Base-by-base conservation (phyloP, 1,284 basidiomycete species). In the Cutaneotrichosporon cavernicola region DNA sequence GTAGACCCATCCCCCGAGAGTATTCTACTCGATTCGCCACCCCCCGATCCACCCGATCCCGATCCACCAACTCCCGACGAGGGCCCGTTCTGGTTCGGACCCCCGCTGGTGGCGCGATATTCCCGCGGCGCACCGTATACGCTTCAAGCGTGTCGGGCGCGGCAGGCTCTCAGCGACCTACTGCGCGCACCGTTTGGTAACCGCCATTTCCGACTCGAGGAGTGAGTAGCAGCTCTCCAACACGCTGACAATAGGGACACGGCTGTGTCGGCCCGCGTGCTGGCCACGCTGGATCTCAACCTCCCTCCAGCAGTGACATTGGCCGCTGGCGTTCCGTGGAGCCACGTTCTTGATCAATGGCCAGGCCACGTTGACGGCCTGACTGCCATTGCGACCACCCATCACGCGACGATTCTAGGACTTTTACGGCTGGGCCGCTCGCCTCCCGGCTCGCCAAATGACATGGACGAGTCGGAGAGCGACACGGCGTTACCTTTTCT, bases 21-120 rank as follows among this genome's bases (percentile, higher is more conserved):
- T 7, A 40, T 34, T 22, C 30, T 52, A 1, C 36, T 46, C 43
- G 43, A n/a, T 18, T 46, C 43, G 43, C 43, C 43, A 8, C 43
- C 43, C 7, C 43, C 43, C 43, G 43, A 46, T 18, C 43, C 43
- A 4, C 43, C 43, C 18, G 43, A 46, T 46, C 43, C 26, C 26
- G 11, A 36, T 36, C 34, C 38, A 16, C 38, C 5, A 5, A 40
- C 38, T 5, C 26, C 50, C 30, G 30, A n/a, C 16, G 51, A 53
- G 18, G 51, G 51, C 2, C 31, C 51, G 30, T 53, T 53, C 51
- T 53, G 51, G 51, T 53, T 53, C 51, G 51, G 26, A 10, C 31
- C 51, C 7, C 51, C 51, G 1, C 51, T 53, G 6, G 51, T 53
- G 6, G 51, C 51, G 6, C 51, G 51, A 2, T 53, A 53, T 31